A percentile compares a stretch with the other conserved stretches of the same genome.
phyloP scores from a whole-genome alignment of 768 basidiomycete genomes.

The Paxillus ammoniavirescens region DNA sequence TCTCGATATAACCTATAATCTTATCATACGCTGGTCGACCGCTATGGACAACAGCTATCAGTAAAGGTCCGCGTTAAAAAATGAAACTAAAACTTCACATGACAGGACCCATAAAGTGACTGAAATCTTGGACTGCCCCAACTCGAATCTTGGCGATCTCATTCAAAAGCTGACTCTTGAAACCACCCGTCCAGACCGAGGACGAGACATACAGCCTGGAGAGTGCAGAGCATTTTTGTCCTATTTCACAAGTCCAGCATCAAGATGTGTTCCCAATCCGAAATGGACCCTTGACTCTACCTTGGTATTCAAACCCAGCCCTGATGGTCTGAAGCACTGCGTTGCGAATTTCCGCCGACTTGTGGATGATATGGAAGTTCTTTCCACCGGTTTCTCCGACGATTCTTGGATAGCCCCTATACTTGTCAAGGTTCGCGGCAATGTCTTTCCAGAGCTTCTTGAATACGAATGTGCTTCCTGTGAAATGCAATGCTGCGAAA shows the following conservation, averaged over 20 bases:
- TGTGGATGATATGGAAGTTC: conserved; percentile 95
- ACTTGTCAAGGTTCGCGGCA: conserved; percentile 80
- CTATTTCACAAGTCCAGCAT: conserved; percentile 31
- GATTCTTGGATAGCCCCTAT: conserved; percentile 88
- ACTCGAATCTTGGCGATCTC: conserved; percentile 86
- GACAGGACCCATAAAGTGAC: conserved; percentile 93
- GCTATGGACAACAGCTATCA: conserved; percentile 35
- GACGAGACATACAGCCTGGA: conserved; percentile 89
- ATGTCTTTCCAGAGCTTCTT: conserved; percentile 97
- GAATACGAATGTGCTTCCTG: conserved; percentile 93
- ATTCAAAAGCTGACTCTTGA: conserved; percentile 73
- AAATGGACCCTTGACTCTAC: conserved; percentile 33
- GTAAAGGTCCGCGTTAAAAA: not conserved
- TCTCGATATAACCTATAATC: conserved; percentile 76
- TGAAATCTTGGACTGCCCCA: conserved; percentile 71
- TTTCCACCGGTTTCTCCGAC: conserved; percentile 99
- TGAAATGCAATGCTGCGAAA: conserved; percentile 94
- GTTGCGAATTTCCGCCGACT: conserved; percentile 81
- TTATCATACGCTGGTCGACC: conserved; percentile 88
- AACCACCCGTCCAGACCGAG: conserved; percentile 81
- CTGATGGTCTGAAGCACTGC: conserved; percentile 89
- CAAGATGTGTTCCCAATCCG: not conserved
- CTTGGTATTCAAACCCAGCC: conserved; percentile 95
- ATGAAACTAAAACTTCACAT: conserved; percentile 53
- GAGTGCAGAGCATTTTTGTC: conserved; percentile 96